Conservation (phyloP, 2,329 filamentous ascomycete genomes). For the Xylaria multiplex region DNA sequence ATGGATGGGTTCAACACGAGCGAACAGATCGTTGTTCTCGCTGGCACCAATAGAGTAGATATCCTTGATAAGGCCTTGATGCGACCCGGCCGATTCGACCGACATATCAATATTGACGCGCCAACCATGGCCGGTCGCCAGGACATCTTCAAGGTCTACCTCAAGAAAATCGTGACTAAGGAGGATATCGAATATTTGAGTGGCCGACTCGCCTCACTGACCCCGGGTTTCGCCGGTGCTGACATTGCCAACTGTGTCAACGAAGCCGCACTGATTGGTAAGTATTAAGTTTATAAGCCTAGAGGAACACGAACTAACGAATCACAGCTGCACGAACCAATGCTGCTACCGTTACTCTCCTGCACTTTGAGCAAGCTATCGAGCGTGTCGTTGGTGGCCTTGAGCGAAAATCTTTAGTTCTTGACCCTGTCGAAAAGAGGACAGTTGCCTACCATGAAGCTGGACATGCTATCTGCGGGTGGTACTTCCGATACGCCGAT, state of each 20-base stretch:
- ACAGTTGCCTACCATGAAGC: conserved; percentile 98
- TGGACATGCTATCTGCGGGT: conserved; percentile 97
- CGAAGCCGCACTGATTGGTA: conserved; percentile 95
- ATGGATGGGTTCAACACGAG: conserved; percentile 99
- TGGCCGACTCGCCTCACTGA: conserved; percentile 89
- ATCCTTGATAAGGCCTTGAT: conserved; percentile 95
- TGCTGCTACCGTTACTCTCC: conserved; percentile 83
- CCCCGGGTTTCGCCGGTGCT: conserved; percentile 95
- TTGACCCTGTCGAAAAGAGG: conserved; percentile 92
- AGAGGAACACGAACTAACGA: conserved; percentile 52
- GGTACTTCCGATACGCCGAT: conserved; percentile 97
- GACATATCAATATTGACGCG: conserved; percentile 93
- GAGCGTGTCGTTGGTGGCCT: conserved; percentile 96
- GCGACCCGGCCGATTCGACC: conserved; percentile 95
- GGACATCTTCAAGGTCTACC: conserved; percentile 94
- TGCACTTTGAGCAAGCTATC: conserved; percentile 96
- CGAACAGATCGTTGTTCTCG: conserved; percentile 95
- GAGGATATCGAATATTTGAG: conserved; percentile 89
- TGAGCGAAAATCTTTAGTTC: conserved; percentile 95
- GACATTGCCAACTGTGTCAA: conserved; percentile 99
- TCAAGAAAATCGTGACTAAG: conserved; percentile 92
- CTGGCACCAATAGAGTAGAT: conserved; percentile 95
- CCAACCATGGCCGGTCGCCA: conserved; percentile 97
- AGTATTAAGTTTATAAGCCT: conserved; percentile 48
- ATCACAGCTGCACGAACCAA: conserved; percentile 80